These are phyloP conservation scores for Pleurotus sapidus DNA, from an alignment of 768 basidiomycete genomes.

Conservation along the genomic window DNA sequence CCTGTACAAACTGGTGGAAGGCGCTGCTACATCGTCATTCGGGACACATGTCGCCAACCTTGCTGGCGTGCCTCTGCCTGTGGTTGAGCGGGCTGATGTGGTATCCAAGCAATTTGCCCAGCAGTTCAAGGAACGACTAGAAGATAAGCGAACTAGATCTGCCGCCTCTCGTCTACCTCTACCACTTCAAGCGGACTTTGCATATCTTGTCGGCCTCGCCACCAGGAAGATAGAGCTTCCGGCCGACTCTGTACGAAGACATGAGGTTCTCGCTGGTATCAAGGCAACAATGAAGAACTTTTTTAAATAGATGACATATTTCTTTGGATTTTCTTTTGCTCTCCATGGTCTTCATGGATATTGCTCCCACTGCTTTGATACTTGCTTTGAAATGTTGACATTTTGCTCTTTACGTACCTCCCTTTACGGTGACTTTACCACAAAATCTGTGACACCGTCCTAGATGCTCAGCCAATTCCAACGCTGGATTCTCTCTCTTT, in stretches of 20 bases:
- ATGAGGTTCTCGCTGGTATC: conserved; percentile 52
- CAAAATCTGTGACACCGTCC: neutral
- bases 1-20: conserved; percentile 90
- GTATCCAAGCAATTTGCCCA: conserved; percentile 85
- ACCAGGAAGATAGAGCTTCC: conserved; percentile 51
- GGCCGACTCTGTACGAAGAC: conserved; percentile 47
- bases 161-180: conserved; percentile 67
- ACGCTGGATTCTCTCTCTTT: no score
- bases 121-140: conserved; percentile 80
- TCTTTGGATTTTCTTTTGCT: neutral
- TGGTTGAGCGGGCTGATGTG: conserved; percentile 85
- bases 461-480: neutral
- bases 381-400: neutral
- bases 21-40: conserved; percentile 85
- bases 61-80: conserved; percentile 83
- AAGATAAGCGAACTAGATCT: conserved; percentile 54
- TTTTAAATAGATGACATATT: conserved; percentile 7
- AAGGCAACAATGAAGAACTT: conserved; percentile 29
- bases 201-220: conserved; percentile 66
- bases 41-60: conserved; percentile 94
- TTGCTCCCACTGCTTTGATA: neutral
- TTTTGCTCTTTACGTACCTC: no score
- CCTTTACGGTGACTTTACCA: neutral
- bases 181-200: conserved; percentile 87
- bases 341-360: neutral